Evolutionary conservation across 2,329 filamentous ascomycete species (phyloP).

Genomic region (Trichophyton verrucosum): DNA sequence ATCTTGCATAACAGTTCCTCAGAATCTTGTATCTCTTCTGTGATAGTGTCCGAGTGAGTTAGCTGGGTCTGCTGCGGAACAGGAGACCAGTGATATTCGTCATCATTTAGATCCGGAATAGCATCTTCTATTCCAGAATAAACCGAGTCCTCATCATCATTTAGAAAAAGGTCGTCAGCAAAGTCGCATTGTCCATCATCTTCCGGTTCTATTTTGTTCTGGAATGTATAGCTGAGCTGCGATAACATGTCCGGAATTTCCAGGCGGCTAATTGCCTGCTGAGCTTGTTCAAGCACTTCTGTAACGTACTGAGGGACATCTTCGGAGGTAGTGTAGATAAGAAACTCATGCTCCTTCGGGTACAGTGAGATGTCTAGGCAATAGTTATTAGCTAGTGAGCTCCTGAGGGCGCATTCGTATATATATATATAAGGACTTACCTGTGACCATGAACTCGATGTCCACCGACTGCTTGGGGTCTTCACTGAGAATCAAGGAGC

Average conservation of each 20-base stretch:
- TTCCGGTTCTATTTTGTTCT: slow-evolving; percentile 17
- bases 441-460: slow-evolving; percentile 29
- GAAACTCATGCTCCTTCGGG: slow-evolving; percentile 45
- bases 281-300: slow-evolving; percentile 33
- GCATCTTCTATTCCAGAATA: slow-evolving; percentile 14
- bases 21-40: background rate
- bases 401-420: slow-evolving; percentile 5
- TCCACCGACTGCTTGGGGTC: slow-evolving; percentile 20
- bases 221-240: slow-evolving; percentile 32
- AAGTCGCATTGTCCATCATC: slow-evolving; percentile 22
- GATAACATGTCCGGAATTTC: slow-evolving; percentile 39
- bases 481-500: slow-evolving; percentile 39
- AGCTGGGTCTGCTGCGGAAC: slow-evolving; percentile 3
- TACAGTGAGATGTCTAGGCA: slow-evolving; percentile 47
- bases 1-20: slow-evolving; percentile 29
- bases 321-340: slow-evolving; percentile 43
- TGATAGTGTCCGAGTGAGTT: background rate
- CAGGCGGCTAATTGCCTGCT: slow-evolving; percentile 33
- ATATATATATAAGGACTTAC: slow-evolving; percentile 17
- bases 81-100: slow-evolving; percentile 24
- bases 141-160: slow-evolving; percentile 15
- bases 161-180: slow-evolving; percentile 23
- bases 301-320: slow-evolving; percentile 19
- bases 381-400: slow-evolving; percentile 11
- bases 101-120: slow-evolving; percentile 25